phyloP scores from a whole-genome alignment of 169 alveolate species.

The Cryptosporidium ryanae region DNA sequence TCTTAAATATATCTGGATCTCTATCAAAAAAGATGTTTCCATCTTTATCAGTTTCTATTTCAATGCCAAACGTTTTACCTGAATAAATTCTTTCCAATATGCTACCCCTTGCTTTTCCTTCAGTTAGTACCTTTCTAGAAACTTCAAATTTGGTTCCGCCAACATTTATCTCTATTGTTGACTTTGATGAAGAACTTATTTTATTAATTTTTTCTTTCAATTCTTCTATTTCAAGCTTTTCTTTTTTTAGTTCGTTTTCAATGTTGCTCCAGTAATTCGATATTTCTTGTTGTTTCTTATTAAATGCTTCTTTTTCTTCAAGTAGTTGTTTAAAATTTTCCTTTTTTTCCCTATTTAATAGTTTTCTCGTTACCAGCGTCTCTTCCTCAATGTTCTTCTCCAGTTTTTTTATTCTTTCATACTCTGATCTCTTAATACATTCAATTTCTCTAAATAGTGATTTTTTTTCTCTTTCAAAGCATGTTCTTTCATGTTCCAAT shows the following conservation, averaged over 20 bases:
- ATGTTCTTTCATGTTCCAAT: conserved; percentile 27
- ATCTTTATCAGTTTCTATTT: conserved; percentile 53
- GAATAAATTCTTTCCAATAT: conserved; percentile 46
- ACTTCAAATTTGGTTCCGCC: conserved; percentile 64
- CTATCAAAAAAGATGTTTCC: conserved; percentile 63
- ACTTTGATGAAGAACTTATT: conserved; percentile 4
- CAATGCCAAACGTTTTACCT: conserved; percentile 52
- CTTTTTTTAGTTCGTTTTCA: conserved; percentile 26
- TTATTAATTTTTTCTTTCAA: conserved; percentile 29
- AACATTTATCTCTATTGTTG: conserved; percentile 58
- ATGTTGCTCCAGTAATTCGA: conserved; percentile 48
- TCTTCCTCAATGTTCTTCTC: conserved; percentile 24
- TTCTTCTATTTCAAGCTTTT: conserved; percentile 39
- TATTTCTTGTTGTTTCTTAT: conserved; percentile 60
- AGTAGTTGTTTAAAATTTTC: conserved; percentile 32
- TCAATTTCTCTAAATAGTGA: conserved; percentile 40
- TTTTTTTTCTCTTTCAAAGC: conserved; percentile 33
- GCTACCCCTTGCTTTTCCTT: conserved; percentile 61
- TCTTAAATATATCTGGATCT: conserved; percentile 69
- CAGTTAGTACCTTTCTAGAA: conserved; percentile 44
- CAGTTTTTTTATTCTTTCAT: conserved; percentile 38
- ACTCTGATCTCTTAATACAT: conserved; percentile 29
- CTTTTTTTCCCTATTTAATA: conserved; percentile 21
- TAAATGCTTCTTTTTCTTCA: conserved; percentile 43
- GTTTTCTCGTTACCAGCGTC: conserved; percentile 11